Base-by-base conservation (phyloP, 163 green algal species). In the Chloroidium sp. region DNA sequence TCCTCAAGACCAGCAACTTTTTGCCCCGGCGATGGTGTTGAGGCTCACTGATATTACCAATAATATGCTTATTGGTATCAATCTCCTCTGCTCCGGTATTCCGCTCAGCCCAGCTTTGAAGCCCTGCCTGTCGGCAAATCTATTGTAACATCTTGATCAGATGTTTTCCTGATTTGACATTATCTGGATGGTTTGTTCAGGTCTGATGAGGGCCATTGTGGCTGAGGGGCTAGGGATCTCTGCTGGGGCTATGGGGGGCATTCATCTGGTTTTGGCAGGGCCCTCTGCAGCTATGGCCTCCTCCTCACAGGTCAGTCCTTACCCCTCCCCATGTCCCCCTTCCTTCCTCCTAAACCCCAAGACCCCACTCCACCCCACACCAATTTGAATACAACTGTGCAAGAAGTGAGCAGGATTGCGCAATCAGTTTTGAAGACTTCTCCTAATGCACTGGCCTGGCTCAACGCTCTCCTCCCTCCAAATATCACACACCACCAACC, bases 221-320 rank as follows among this genome's bases (percentile, higher is more conserved):
- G 62, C 85, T n/a, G 86, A 89, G 75, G 80, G 78, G 4, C 78
- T 87, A 8, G 83, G 81, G 61, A 62, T 89, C 79, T 77, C 75
- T 0, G 85, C 85, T 1, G 84, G 74, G 1, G 77, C 83, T 14
- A 75, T 81, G 2, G 81, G 79, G 2, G 80, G 83, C 64, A 80
- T 83, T 0, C 81, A 88, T 13, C 68, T 84, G 13, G 77, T 81
- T 10, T 74, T 84, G n/a, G 67, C 59, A 13, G 83, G 80, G 1
- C 61, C 58, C 0, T 74, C 74, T 58, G 61, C 64, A 72, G 64
- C 64, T 10, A 10, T 10, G 6, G 64, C 64, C 64, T 72, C 36
- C 36, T 36, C 36, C 36, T 36, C 36, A 36, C 36, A 36, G 36
- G 36, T 36, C 36, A 36, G 36, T 36, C 36, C 36, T 36, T 36